Evolutionary conservation across 75 land plant genomes (phyloP).

Genomic region (Isoetes taiwanensis): DNA sequence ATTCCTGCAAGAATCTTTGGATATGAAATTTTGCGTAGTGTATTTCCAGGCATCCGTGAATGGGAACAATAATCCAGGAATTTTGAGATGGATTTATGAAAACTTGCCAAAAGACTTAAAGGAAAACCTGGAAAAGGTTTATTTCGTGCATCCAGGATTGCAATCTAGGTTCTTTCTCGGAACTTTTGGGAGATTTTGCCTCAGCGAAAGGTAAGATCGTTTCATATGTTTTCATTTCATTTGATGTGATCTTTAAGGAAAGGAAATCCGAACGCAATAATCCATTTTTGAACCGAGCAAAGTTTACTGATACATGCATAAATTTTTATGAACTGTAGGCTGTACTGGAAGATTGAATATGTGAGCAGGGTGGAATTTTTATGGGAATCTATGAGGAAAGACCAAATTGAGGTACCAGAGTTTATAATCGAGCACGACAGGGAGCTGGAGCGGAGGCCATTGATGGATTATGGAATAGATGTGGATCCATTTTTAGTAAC

Average conservation of each 20-base stretch:
- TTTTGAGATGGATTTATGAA: constrained; percentile 43
- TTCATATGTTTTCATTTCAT: background rate
- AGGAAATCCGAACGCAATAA: too few species aligned
- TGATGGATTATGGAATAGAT: constrained; percentile 59
- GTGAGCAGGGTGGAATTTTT: constrained; percentile 47
- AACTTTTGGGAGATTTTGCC: constrained; percentile 53
- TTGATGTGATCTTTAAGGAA: background rate
- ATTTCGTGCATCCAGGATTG: constrained; percentile 66
- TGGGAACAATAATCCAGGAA: too few species aligned
- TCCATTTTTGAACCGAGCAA: background rate
- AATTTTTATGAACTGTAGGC: constrained; percentile 21
- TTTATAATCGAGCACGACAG: constrained; percentile 55
- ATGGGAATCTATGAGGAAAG: constrained; percentile 43
- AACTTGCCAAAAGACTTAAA: constrained; percentile 32
- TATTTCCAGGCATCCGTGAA: too few species aligned
- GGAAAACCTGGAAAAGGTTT: constrained; percentile 37
- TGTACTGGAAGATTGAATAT: constrained; percentile 47
- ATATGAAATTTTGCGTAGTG: too few species aligned
- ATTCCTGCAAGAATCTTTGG: too few species aligned
- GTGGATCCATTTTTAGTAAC: constrained; percentile 33
- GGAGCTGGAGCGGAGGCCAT: constrained; percentile 40
- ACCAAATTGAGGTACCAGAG: constrained; percentile 50
- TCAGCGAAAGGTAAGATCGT: constrained; percentile 29
- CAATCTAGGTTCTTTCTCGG: constrained; percentile 54
- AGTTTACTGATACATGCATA: too few species aligned